A percentile compares a stretch with the other conserved stretches of the same genome.
Conservation (phyloP, 805 yeast genomes). For the Candida methanosorbosa region DNA sequence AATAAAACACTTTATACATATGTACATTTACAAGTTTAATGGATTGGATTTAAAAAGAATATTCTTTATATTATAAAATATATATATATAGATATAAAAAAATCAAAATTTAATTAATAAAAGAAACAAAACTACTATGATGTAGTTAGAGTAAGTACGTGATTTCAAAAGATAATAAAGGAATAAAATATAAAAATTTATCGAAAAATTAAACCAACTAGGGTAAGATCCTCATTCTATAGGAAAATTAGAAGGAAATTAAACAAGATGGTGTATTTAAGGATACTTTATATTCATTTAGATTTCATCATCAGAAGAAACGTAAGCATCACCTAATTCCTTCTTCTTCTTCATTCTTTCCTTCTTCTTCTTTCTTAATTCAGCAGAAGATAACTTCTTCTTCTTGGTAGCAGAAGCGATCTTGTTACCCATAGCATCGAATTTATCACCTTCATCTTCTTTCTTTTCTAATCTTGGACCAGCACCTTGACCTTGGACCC, state of each 20-base stretch:
- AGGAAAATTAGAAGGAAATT: no score
- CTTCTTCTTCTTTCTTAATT: constrained; percentile 99
- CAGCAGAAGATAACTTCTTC: constrained; percentile 97
- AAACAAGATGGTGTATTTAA: background rate
- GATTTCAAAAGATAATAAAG: no score
- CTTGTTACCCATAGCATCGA: constrained; percentile 99
- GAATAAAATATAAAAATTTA: no score
- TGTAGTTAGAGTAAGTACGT: no score
- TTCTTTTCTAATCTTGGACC: constrained; percentile 99
- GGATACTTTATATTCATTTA: constrained; percentile 26
- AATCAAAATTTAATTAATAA: no score
- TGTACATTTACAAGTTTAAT: no score
- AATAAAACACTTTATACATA: background rate
- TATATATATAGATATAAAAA: no score
- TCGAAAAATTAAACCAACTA: no score
- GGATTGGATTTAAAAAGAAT: no score
- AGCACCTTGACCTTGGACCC: constrained; percentile 99
- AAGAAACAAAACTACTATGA: no score
- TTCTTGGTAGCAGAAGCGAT: constrained; percentile 93
- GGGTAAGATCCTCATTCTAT: background rate
- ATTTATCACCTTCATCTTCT: constrained; percentile 95
- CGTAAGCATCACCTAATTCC: constrained; percentile 99
- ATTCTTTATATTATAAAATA: no score
- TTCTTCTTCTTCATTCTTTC: constrained; percentile 99
- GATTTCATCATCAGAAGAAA: constrained; percentile 89